Evolutionary conservation across 2,329 filamentous ascomycete genomes (phyloP).

Genomic region (Alternaria triticimaculans): DNA sequence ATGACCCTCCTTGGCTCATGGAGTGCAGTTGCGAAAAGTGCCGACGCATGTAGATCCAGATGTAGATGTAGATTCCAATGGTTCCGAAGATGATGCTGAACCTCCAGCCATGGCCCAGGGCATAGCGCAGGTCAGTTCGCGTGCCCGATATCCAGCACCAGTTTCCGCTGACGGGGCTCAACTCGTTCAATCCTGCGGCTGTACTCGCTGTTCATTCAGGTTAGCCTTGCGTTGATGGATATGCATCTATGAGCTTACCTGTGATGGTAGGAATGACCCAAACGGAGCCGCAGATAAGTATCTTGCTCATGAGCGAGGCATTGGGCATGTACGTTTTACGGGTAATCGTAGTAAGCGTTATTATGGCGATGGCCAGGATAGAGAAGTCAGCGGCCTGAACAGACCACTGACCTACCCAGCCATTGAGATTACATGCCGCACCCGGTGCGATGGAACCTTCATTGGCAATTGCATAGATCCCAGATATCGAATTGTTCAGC

Average conservation of each 20-base stretch:
- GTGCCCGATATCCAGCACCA: slow-evolving; percentile 13
- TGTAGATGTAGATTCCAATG: slow-evolving; percentile 8
- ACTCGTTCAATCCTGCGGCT: slow-evolving; percentile 1
- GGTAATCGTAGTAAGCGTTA: slow-evolving; percentile 52
- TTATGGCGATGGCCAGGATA: slow-evolving; percentile 55
- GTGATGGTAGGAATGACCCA: slow-evolving; percentile 49
- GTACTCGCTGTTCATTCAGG: background rate
- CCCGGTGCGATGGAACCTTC: slow-evolving; percentile 34
- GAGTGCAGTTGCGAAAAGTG: background rate
- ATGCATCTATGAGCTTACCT: background rate
- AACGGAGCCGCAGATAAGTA: slow-evolving; percentile 47
- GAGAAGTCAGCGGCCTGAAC: slow-evolving; percentile 48
- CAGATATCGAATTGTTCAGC: slow-evolving; percentile 53
- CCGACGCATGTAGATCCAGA: slow-evolving; percentile 6
- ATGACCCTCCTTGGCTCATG: background rate
- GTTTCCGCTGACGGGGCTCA: slow-evolving; percentile 9
- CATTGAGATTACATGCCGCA: slow-evolving; percentile 51
- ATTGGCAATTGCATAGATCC: slow-evolving; percentile 44
- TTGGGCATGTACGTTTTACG: slow-evolving; percentile 45
- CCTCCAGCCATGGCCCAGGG: slow-evolving; percentile 5
- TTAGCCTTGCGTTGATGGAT: background rate
- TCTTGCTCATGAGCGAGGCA: slow-evolving; percentile 33
- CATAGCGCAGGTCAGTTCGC: slow-evolving; percentile 6
- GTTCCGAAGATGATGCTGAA: slow-evolving; percentile 8
- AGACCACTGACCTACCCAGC: slow-evolving; percentile 55